phyloP scores from a whole-genome alignment of 148 eudicot genomes.

The Nepenthes mirabilis region DNA sequence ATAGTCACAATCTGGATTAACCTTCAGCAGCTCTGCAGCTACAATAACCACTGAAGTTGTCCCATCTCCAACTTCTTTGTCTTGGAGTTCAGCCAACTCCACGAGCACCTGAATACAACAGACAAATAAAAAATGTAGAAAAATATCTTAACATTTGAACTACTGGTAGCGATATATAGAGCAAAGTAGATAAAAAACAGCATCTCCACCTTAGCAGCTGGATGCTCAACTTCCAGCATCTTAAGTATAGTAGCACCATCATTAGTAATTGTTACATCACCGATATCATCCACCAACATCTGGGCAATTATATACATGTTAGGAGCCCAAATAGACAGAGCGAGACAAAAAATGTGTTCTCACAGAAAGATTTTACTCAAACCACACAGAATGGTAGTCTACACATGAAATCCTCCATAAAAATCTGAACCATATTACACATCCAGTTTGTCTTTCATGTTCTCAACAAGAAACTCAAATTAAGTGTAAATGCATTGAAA shows the following conservation, averaged over 20 bases:
- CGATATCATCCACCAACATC: slow-evolving; percentile 96
- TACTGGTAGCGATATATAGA: neutral
- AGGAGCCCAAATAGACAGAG: neutral
- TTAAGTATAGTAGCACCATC: slow-evolving; percentile 93
- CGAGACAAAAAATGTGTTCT: neutral
- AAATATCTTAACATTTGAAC: neutral
- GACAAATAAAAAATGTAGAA: neutral
- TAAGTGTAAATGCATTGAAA: too few species aligned
- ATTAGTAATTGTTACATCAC: slow-evolving; percentile 91
- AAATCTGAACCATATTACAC: too few species aligned
- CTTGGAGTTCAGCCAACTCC: slow-evolving; percentile 98
- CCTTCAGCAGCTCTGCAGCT: slow-evolving; percentile 99
- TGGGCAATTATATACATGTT: slow-evolving; percentile 5
- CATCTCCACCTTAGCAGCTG: slow-evolving; percentile 78
- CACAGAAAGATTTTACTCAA: neutral
- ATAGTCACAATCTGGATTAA: slow-evolving; percentile 6
- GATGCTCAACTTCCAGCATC: slow-evolving; percentile 95
- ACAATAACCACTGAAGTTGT: slow-evolving; percentile 94
- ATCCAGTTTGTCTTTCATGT: too few species aligned
- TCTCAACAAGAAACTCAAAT: too few species aligned
- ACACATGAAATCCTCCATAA: too few species aligned
- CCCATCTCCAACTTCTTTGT: slow-evolving; percentile 99
- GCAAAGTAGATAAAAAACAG: neutral
- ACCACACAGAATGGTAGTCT: neutral
- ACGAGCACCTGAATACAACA: slow-evolving; percentile 55